Evolutionary conservation across 106 monocot species (phyloP).

Genomic region (Acorus calamus): DNA sequence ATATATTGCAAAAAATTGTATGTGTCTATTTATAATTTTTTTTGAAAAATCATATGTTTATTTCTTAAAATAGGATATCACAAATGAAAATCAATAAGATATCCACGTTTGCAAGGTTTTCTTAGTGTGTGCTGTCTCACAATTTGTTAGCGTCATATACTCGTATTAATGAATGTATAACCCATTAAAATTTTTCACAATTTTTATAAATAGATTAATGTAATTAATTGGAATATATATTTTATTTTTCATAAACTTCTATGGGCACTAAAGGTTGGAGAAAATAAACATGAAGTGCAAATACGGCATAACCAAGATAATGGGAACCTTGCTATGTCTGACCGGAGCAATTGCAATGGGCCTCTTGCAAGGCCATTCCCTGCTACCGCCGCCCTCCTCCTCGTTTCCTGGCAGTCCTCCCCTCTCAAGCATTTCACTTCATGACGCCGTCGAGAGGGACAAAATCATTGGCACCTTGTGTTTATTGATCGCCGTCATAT

Average conservation of each 20-base stretch:
- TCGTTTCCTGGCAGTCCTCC: neutral
- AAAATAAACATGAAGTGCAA: conserved; percentile 49
- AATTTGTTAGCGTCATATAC: too few species aligned
- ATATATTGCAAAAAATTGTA: too few species aligned
- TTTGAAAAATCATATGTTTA: too few species aligned
- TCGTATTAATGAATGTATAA: too few species aligned
- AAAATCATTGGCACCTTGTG: conserved; percentile 51
- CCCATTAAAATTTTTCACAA: too few species aligned
- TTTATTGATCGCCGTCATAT: conserved; percentile 35
- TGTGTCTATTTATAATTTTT: too few species aligned
- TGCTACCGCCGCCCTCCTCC: neutral
- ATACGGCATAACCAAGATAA: conserved; percentile 47
- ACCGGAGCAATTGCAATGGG: conserved; percentile 51
- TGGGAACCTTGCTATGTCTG: conserved; percentile 67
- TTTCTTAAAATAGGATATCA: too few species aligned
- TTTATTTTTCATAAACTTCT: neutral
- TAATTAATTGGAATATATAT: neutral
- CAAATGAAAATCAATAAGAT: too few species aligned
- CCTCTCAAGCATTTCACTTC: neutral
- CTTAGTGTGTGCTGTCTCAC: too few species aligned
- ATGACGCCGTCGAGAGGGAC: conserved; percentile 5
- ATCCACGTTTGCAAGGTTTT: too few species aligned
- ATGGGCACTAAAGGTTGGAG: conserved; percentile 39
- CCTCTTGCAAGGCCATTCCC: conserved; percentile 37
- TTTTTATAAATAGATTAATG: too few species aligned